phyloP scores from a whole-genome alignment of 441 rosid species.

The Brassica hybrid region DNA sequence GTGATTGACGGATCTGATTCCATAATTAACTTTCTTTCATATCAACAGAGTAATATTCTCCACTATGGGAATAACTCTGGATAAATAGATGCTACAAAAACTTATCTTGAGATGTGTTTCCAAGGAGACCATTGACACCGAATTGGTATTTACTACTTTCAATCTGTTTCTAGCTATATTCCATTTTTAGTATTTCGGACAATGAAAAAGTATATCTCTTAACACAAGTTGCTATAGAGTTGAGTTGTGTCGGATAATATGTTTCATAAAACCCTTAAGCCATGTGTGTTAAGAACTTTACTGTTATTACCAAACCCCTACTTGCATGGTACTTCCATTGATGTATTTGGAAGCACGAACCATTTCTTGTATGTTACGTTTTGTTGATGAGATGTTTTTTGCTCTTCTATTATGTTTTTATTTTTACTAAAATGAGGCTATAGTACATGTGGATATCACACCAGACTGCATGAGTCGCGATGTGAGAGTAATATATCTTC shows the following conservation, averaged over 20 bases:
- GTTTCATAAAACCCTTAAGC: not conserved
- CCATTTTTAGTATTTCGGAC: not conserved
- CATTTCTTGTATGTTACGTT: not conserved
- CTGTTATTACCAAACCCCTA: not conserved
- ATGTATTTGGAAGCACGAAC: not conserved
- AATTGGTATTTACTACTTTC: conserved; percentile 2
- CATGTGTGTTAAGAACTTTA: not conserved
- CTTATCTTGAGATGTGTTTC: conserved; percentile 28
- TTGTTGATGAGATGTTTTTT: not conserved
- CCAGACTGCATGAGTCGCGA: not conserved
- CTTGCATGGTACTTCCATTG: not conserved
- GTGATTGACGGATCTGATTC: conserved; percentile 37
- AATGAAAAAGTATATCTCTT: not conserved
- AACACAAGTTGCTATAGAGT: not conserved
- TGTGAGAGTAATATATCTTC: not conserved
- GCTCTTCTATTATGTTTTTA: not conserved
- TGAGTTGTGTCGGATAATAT: conserved; percentile 3
- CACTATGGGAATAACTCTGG: conserved; percentile 32
- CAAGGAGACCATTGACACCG: conserved; percentile 21
- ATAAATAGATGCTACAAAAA: conserved; percentile 8
- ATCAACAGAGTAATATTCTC: conserved; percentile 30
- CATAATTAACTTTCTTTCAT: conserved; percentile 7
- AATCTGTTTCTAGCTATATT: conserved; percentile 6
- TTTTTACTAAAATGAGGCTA: not conserved
- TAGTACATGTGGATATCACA: not conserved